Evolutionary conservation across 1,284 basidiomycete species (phyloP).

Genomic region (Moesziomyces aphidis): DNA sequence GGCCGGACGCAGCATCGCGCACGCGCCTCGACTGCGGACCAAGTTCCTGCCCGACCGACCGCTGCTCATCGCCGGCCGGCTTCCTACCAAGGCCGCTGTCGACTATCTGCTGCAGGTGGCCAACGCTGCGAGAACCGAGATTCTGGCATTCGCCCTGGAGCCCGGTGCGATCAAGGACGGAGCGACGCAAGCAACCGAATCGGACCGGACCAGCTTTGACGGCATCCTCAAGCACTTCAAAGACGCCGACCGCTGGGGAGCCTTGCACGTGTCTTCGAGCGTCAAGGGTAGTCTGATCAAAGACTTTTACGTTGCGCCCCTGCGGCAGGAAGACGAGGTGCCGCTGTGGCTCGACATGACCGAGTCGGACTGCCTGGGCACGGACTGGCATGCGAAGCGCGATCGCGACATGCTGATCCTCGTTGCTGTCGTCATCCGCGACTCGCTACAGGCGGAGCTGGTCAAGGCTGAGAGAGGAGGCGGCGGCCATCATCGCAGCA

Average conservation of each 20-base stretch:
- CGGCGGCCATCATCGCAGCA: slow-evolving; percentile 15
- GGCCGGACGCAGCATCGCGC: slow-evolving; percentile 35
- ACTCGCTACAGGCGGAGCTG: slow-evolving; percentile 35
- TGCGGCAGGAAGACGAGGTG: slow-evolving; percentile 50
- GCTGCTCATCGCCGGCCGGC: slow-evolving; percentile 59
- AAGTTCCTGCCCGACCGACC: slow-evolving; percentile 53
- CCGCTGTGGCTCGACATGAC: slow-evolving; percentile 61
- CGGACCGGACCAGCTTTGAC: slow-evolving; percentile 29
- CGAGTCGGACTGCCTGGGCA: slow-evolving; percentile 44
- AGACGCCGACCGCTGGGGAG: slow-evolving; percentile 58
- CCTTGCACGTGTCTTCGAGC: slow-evolving; percentile 52
- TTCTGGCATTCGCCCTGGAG: slow-evolving; percentile 56
- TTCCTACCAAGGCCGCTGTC: slow-evolving; percentile 56
- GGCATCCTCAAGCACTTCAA: slow-evolving; percentile 39
- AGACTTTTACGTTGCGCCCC: slow-evolving; percentile 65
- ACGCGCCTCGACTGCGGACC: slow-evolving; percentile 27
- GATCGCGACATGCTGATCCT: slow-evolving; percentile 56
- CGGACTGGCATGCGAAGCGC: slow-evolving; percentile 30
- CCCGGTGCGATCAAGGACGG: slow-evolving; percentile 32
- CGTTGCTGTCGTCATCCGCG: slow-evolving; percentile 56
- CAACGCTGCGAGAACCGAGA: slow-evolving; percentile 55
- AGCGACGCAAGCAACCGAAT: slow-evolving; percentile 5
- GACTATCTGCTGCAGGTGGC: slow-evolving; percentile 62
- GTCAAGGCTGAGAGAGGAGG: slow-evolving; percentile 15
- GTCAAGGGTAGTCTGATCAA: slow-evolving; percentile 56